Conservation (phyloP, 1,284 basidiomycete species). For the Cryptococcus sp. region DNA sequence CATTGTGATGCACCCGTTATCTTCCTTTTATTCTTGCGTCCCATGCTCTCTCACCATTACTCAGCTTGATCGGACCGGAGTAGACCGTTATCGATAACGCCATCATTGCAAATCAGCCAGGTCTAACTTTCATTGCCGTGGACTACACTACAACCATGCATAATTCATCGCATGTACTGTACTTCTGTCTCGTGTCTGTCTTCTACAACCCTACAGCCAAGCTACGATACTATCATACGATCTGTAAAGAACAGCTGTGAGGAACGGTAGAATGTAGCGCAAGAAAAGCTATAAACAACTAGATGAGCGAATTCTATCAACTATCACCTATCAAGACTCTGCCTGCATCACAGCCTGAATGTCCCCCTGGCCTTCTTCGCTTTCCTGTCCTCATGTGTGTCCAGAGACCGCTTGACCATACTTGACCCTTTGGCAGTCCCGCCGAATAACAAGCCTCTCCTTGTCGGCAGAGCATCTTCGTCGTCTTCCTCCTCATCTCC, state of each 20-base stretch:
- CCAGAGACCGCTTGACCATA: conserved; percentile 2
- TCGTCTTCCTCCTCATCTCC: conserved; percentile 18
- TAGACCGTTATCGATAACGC: conserved; percentile 21
- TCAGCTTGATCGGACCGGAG: not conserved
- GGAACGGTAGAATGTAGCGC: no score
- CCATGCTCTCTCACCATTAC: not conserved
- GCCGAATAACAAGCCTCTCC: conserved; percentile 33
- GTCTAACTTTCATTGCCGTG: not conserved
- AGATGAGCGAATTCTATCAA: no score
- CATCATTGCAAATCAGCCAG: conserved; percentile 4
- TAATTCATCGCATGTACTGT: no score
- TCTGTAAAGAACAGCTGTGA: not conserved
- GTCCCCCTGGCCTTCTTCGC: conserved; percentile 12
- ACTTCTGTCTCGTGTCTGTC: no score
- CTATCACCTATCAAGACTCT: not conserved
- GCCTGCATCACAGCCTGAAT: conserved; percentile 8
- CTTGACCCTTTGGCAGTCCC: conserved; percentile 8
- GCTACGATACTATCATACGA: not conserved
- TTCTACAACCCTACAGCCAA: not conserved
- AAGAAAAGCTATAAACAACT: no score
- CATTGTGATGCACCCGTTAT: not conserved
- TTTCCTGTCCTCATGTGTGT: not conserved
- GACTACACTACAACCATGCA: not conserved
- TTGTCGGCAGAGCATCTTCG: conserved; percentile 27
- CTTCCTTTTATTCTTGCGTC: not conserved